These are phyloP conservation scores for Nemania sp. DNA, from an alignment of 2,329 filamentous ascomycete species.

Conservation along the genomic window DNA sequence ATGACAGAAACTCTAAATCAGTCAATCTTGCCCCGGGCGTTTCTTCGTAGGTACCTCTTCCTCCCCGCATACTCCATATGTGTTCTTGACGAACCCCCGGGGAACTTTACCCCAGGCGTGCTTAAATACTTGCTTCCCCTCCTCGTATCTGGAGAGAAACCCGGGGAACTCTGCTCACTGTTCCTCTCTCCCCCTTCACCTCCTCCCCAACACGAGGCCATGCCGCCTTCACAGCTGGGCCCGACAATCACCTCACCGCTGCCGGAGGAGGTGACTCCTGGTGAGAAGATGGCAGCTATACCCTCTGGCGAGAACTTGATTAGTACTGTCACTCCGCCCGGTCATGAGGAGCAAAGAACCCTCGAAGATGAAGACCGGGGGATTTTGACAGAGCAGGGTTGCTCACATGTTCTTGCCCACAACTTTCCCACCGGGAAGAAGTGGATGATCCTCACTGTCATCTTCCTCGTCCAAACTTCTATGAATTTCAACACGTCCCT, in stretches of 20 bases:
- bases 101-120: not conserved
- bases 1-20: slow-evolving; percentile 21
- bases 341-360: not conserved
- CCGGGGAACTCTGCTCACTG: not conserved
- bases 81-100: too few relatives aligned
- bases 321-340: not conserved
- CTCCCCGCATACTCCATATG: too few relatives aligned
- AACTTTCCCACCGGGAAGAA: slow-evolving; percentile 51
- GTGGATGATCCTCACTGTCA: slow-evolving; percentile 54
- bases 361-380: not conserved
- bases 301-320: slow-evolving; percentile 3
- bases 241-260: not conserved
- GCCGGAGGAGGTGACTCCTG: not conserved
- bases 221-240: not conserved
- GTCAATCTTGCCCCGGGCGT: not conserved
- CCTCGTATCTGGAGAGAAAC: not conserved
- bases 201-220: not conserved
- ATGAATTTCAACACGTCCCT: slow-evolving; percentile 61
- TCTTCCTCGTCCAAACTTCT: slow-evolving; percentile 56
- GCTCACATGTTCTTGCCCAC: slow-evolving; percentile 51
- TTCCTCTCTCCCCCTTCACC: not conserved
- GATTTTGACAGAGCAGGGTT: slow-evolving; percentile 50
- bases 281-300: not conserved
- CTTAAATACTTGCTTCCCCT: not conserved
- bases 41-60: not conserved